Evolutionary conservation across 2,329 filamentous ascomycete species (phyloP).

Genomic region (Scedosporium minutisporum): DNA sequence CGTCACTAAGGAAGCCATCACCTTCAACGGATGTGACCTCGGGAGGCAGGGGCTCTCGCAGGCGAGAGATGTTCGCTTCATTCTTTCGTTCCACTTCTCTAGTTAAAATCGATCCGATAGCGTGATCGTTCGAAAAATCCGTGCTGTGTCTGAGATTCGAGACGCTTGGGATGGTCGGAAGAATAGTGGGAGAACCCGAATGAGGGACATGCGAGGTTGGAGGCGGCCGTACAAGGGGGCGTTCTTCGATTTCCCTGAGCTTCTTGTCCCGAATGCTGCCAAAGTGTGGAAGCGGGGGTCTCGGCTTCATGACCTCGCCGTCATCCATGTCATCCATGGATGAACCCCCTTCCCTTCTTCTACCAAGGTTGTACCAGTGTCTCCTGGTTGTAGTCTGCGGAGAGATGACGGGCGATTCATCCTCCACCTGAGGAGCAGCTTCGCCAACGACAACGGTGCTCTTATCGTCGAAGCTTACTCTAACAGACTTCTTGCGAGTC

Average conservation of each 20-base stretch:
- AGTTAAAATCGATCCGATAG: constrained; percentile 43
- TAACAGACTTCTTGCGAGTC: constrained; percentile 52
- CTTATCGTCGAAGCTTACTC: constrained; percentile 72
- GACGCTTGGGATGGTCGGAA: constrained; percentile 11
- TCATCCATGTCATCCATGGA: constrained; percentile 39
- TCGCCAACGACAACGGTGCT: constrained; percentile 45
- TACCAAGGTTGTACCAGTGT: constrained; percentile 41
- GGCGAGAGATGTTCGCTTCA: constrained; percentile 45
- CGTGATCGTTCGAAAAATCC: constrained; percentile 51
- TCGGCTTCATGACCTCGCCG: constrained; percentile 62
- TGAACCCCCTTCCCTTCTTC: background rate
- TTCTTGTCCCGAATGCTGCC: constrained; percentile 62
- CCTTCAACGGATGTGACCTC: constrained; percentile 62
- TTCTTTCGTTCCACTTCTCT: constrained; percentile 45
- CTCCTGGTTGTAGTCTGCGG: constrained; percentile 26
- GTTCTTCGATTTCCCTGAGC: constrained; percentile 40
- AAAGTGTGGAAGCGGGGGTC: constrained; percentile 64
- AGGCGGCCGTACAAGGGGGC: constrained; percentile 46
- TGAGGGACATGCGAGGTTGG: constrained; percentile 16
- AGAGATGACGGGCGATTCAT: constrained; percentile 28
- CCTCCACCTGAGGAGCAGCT: constrained; percentile 24
- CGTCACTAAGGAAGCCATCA: constrained; percentile 43
- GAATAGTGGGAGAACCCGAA: constrained; percentile 1
- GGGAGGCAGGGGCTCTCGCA: constrained; percentile 57
- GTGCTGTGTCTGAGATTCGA: constrained; percentile 14